A percentile compares a stretch with the other conserved stretches of the same genome.
phyloP scores from a whole-genome alignment of 768 basidiomycete species.

The Mycena kentingensis region DNA sequence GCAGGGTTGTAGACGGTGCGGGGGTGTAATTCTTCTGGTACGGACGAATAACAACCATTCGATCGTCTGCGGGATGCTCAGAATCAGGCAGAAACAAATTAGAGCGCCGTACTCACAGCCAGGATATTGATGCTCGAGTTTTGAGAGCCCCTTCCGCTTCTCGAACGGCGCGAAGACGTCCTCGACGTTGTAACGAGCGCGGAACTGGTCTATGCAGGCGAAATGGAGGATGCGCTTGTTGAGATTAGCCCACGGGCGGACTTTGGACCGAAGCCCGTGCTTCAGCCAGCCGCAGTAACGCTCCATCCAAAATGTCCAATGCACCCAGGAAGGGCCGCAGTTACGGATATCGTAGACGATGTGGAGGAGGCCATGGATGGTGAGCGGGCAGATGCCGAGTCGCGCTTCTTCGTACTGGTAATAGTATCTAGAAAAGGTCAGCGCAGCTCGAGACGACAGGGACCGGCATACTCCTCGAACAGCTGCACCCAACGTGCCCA shows the following conservation, averaged over 20 bases:
- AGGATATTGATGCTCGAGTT: conserved; percentile 4
- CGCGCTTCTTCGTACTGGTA: conserved; percentile 38
- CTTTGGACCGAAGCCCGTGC: conserved; percentile 22
- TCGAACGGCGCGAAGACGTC: conserved; percentile 4
- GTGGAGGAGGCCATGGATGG: conserved; percentile 39
- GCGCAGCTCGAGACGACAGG: too few relatives aligned
- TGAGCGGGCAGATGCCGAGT: conserved; percentile 33
- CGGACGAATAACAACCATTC: too few relatives aligned
- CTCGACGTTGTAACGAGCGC: conserved; percentile 1
- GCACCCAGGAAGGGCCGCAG: conserved; percentile 36
- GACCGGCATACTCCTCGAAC: too few relatives aligned
- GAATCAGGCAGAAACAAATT: conserved; percentile 2
- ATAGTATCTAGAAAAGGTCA: too few relatives aligned
- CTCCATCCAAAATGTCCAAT: conserved; percentile 41
- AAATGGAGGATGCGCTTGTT: conserved; percentile 26
- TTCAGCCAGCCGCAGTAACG: conserved; percentile 34
- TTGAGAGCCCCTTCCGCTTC: neutral
- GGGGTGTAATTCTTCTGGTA: too few relatives aligned
- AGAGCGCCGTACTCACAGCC: conserved; percentile 10
- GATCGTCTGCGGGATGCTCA: conserved; percentile 6
- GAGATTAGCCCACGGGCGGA: conserved; percentile 32
- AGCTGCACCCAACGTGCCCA: conserved; percentile 38
- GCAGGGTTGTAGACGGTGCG: too few relatives aligned
- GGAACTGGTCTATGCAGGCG: conserved; percentile 30
- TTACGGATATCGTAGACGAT: conserved; percentile 31